Evolutionary conservation across 2,329 filamentous ascomycete species (phyloP).

Genomic region (Hyphodiscus sp.): DNA sequence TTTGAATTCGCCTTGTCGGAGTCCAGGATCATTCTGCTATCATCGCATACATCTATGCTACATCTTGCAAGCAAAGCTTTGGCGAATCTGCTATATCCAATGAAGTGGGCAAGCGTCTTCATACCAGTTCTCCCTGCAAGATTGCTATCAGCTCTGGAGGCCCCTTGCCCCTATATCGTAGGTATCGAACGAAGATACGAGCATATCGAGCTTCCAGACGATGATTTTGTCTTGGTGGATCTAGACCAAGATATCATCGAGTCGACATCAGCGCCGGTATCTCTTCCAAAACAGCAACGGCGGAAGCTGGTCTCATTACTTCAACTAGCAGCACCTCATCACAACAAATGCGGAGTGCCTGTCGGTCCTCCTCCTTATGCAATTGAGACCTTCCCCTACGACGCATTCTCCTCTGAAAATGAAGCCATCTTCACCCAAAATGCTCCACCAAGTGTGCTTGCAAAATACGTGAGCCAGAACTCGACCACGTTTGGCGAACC

Average conservation of each 20-base stretch:
- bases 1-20: slow-evolving; percentile 92
- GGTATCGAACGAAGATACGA: slow-evolving; percentile 92
- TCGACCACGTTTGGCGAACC: slow-evolving; percentile 77
- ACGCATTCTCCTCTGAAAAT: slow-evolving; percentile 85
- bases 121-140: slow-evolving; percentile 87
- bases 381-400: slow-evolving; percentile 84
- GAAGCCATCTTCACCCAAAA: slow-evolving; percentile 69
- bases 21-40: slow-evolving; percentile 91
- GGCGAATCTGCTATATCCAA: slow-evolving; percentile 75
- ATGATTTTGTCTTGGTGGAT: slow-evolving; percentile 93
- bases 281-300: slow-evolving; percentile 80
- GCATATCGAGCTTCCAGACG: slow-evolving; percentile 77
- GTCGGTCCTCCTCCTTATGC: slow-evolving; percentile 90
- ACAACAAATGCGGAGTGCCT: slow-evolving; percentile 76
- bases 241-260: slow-evolving; percentile 88
- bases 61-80: slow-evolving; percentile 89
- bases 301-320: slow-evolving; percentile 83
- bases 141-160: slow-evolving; percentile 83
- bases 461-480: slow-evolving; percentile 83
- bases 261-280: slow-evolving; percentile 68
- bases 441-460: slow-evolving; percentile 64
- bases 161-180: slow-evolving; percentile 94
- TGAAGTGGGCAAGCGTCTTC: slow-evolving; percentile 91
- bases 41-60: slow-evolving; percentile 93
- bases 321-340: slow-evolving; percentile 84